phyloP scores from a whole-genome alignment of 495 filamentous ascomycete species.

The Tuber melanosporum region DNA sequence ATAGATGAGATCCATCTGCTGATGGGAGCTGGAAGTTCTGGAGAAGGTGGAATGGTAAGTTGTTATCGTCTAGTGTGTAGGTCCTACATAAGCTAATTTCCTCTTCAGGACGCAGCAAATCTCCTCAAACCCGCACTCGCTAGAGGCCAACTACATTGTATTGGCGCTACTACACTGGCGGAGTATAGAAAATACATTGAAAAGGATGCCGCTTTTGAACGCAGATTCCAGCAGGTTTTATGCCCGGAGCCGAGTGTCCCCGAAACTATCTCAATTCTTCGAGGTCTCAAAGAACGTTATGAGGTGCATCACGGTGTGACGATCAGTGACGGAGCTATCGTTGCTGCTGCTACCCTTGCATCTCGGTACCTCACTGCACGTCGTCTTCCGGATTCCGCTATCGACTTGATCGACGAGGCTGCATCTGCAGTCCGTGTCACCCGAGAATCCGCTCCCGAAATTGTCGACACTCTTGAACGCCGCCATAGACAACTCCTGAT shows the following conservation, averaged over 20 bases:
- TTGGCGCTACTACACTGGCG: conserved; percentile 86
- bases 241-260: conserved; percentile 83
- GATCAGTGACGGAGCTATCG: conserved; percentile 87
- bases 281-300: conserved; percentile 93
- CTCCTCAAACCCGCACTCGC: conserved; percentile 95
- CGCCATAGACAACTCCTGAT: conserved; percentile 84
- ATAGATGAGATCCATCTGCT: conserved; percentile 97
- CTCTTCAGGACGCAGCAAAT: conserved; percentile 70
- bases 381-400: conserved; percentile 89
- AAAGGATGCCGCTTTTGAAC: conserved; percentile 95
- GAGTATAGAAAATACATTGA: conserved; percentile 99
- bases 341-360: conserved; percentile 80
- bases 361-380: conserved; percentile 84
- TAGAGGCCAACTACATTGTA: conserved; percentile 92
- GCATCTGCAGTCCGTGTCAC: conserved; percentile 90
- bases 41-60: conserved; percentile 79
- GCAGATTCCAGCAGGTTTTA: conserved; percentile 94
- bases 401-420: conserved; percentile 93
- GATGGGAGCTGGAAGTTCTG: conserved; percentile 89
- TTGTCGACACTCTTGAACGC: conserved; percentile 85
- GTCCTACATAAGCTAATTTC: neutral
- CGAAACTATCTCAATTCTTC: conserved; percentile 93
- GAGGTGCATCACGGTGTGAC: conserved; percentile 97
- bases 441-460: conserved; percentile 90
- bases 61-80: neutral